Conservation (phyloP, 176 grass and related monocot species). For the Luzula sylvatica region DNA sequence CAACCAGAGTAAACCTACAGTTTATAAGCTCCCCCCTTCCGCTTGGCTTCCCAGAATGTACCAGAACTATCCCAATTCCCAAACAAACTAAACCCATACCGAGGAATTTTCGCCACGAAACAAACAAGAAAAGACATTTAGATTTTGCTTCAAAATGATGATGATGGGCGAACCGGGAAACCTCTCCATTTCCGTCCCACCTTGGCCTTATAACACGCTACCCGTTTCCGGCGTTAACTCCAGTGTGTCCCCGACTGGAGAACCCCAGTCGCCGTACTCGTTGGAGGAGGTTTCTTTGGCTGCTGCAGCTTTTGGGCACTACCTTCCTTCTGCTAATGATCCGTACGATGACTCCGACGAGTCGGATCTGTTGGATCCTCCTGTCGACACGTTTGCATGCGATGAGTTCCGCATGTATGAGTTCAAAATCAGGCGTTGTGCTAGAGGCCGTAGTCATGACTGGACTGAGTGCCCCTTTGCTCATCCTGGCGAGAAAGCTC, state of each 20-base stretch:
- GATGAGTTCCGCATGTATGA: slow-evolving; percentile 99
- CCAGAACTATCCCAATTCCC: slow-evolving; percentile 12
- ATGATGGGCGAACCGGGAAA: slow-evolving; percentile 51
- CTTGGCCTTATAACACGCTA: slow-evolving; percentile 47
- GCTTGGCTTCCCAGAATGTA: slow-evolving; percentile 4
- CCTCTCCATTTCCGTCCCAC: slow-evolving; percentile 34
- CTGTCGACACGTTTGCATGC: slow-evolving; percentile 45
- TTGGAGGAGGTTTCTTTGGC: slow-evolving; percentile 18
- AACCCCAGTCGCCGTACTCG: slow-evolving; percentile 39
- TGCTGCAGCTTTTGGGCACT: slow-evolving; percentile 30
- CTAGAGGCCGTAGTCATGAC: slow-evolving; percentile 67
- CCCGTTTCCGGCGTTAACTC: slow-evolving; percentile 31
- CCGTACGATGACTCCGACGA: neutral
- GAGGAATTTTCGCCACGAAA: neutral
- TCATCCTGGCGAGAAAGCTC: slow-evolving; percentile 88
- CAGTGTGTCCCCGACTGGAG: neutral
- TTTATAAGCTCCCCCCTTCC: slow-evolving; percentile 42
- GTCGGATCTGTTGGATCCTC: slow-evolving; percentile 18
- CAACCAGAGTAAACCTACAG: slow-evolving; percentile 25
- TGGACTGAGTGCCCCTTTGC: slow-evolving; percentile 99
- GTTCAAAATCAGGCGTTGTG: slow-evolving; percentile 87
- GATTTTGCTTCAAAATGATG: slow-evolving; percentile 42
- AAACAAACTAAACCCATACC: neutral
- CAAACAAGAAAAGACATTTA: no score
- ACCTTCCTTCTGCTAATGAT: slow-evolving; percentile 32